phyloP scores from a whole-genome alignment of 1,284 basidiomycete genomes.

The Coniferiporia sulphurascens region DNA sequence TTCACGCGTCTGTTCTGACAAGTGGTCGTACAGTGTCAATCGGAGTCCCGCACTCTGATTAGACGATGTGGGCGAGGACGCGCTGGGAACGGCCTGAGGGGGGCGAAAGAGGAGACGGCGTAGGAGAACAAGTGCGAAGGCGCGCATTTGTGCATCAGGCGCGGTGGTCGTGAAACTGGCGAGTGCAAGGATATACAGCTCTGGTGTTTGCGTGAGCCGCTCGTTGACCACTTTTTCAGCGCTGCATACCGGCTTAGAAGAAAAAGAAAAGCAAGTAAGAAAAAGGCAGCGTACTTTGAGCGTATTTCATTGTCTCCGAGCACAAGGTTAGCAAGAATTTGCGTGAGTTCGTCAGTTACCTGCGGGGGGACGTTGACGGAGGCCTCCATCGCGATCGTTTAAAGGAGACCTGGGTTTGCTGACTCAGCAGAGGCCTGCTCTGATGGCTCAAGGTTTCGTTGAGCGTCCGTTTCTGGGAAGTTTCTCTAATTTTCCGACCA shows the following conservation, averaged over 20 bases:
- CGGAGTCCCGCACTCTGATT: constrained; percentile 28
- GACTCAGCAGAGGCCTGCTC: neutral
- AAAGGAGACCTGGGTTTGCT: neutral
- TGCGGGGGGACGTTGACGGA: constrained; percentile 47
- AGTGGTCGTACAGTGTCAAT: constrained; percentile 65
- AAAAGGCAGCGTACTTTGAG: constrained; percentile 45
- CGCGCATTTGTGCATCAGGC: constrained; percentile 76
- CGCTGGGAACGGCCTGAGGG: constrained; percentile 27
- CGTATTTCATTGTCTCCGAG: constrained; percentile 76
- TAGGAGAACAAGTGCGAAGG: constrained; percentile 73
- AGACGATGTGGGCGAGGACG: constrained; percentile 20
- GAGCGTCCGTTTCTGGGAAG: too few species aligned
- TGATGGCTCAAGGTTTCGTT: too few species aligned
- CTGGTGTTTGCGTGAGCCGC: constrained; percentile 65
- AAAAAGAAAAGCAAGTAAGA: neutral
- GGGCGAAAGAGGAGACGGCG: constrained; percentile 68
- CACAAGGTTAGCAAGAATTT: constrained; percentile 77
- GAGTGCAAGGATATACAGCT: constrained; percentile 69
- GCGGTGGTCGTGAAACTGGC: constrained; percentile 69
- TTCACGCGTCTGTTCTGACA: constrained; percentile 56
- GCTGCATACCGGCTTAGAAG: constrained; percentile 32
- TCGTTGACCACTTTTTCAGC: constrained; percentile 78
- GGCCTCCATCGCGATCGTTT: constrained; percentile 32
- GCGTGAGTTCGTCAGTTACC: constrained; percentile 67
- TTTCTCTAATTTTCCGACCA: too few species aligned